Evolutionary conservation across 805 yeast species (phyloP), one percentile per base, ranked within the genome.

Genomic region (Starmerella davenportii): DNA sequence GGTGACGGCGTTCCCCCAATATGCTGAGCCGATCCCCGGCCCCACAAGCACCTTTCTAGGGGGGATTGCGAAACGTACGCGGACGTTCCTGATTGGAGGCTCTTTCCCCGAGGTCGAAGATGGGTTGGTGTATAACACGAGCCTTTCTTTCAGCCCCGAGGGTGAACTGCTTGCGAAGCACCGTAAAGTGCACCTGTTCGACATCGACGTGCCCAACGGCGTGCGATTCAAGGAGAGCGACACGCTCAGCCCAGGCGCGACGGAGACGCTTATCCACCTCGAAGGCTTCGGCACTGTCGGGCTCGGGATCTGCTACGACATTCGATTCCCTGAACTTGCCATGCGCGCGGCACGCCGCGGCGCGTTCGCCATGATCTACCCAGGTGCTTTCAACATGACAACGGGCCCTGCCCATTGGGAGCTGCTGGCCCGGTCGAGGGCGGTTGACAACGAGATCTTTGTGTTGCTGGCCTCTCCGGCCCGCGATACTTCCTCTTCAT

Each of bases 351-450:
- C 65, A 11, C 55, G 66, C 20, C 47, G 52, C 29, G 92, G 93
- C 4, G 93, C 94, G 1, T 70, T 81, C 44, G 68, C 92, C 17
- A 55, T 87, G 46, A 70, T 92, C 2, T 87, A 68, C 51, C 96
- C 98, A 0, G 78, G 92, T 33, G 96, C 96, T 0, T 90, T 92
- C 65, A 90, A 94, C 8, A 68, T 77, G 57, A 76, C 76, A 46
- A 87, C 98, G 0, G 98, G 98, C 0, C 79, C 79, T 32, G 77
- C 85, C 2, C 98, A 87, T 54, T 87, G 95, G 93, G 70, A 72
- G 39, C 57, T 74, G 14, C 61, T 87, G 38, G 95, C 79, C 0
- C 64, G 75, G 25, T 77, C 93, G 0, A 65, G 95, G 35, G 96
- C 96, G 3, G 70, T 87, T 4, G 95, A 85, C 54, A 70, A 90